Base-by-base conservation (phyloP, 768 basidiomycete genomes). In the Mycena rosella region DNA sequence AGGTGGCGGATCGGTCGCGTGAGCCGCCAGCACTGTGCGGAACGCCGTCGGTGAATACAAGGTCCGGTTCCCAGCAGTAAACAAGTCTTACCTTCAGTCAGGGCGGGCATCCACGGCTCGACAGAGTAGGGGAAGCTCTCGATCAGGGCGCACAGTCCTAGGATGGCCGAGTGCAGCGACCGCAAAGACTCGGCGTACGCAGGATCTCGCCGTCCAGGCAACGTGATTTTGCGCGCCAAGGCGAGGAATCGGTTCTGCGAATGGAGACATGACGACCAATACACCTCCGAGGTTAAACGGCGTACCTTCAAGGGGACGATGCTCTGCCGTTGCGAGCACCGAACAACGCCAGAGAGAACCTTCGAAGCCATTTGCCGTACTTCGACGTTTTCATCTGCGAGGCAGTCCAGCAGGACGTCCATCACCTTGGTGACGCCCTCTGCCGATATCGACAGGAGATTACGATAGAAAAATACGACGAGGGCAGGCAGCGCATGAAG, bases 71-170 rank as follows among this genome's bases (percentile, higher is more conserved):
- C 48, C 48, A 26, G 32, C 60, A 26, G 49, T 30, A 48, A 59
- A 60, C 44, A 55, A 49, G 52, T 24, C 82, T 44, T 72, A 92
- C 92, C 87, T 83, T 94, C 92, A 38, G 92, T 92, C 58, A 94
- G 83, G 22, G 91, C 82, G 32, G 92, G 92, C 86, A 97, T 90
- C 92, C 96, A 98, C 49, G 89, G 85, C 73, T 97, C 96, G 3
- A 98, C 93, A 14, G 96, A 95, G 81, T 97, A 98, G 15, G 96
- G 96, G 79, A 93, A 93, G 63, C 96, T 96, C 76, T 95, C 94
- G 56, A 98, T 88, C 49, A 98, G 84, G 13, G 96, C 94, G 73
- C 94, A 94, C 57, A 96, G 84, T 32, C 96, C 96, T 55, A 98
- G 86, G 59, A 98, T 91, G 8, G 94, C 96, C 32, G 94, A 94